These are phyloP conservation scores for Epichloe scottii DNA, from an alignment of 2,329 filamentous ascomycete genomes.

Conservation along the genomic window DNA sequence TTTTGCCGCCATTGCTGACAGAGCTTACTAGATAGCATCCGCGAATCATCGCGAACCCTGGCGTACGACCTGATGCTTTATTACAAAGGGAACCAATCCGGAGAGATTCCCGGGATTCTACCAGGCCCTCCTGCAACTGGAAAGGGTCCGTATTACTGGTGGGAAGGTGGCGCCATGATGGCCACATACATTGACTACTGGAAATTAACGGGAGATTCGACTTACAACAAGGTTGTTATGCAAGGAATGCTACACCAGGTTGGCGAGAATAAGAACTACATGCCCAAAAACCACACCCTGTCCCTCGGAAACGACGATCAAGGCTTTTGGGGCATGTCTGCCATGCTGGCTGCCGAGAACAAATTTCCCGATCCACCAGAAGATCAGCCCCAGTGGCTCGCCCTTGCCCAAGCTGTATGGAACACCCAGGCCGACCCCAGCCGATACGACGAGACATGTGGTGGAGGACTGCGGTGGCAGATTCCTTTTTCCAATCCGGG, in stretches of 20 bases:
- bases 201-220: slow-evolving; percentile 51
- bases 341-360: slow-evolving; percentile 54
- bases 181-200: slow-evolving; percentile 59
- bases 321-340: slow-evolving; percentile 56
- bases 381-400: slow-evolving; percentile 45
- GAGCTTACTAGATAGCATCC: slow-evolving; percentile 32
- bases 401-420: slow-evolving; percentile 58
- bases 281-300: slow-evolving; percentile 45
- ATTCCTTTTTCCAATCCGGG: slow-evolving; percentile 62
- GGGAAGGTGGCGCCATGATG: slow-evolving; percentile 59
- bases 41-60: slow-evolving; percentile 30
- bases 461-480: slow-evolving; percentile 66
- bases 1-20: not conserved
- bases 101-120: slow-evolving; percentile 42
- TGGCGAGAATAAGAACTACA: slow-evolving; percentile 44
- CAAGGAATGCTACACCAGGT: slow-evolving; percentile 46
- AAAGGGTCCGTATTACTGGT: slow-evolving; percentile 56
- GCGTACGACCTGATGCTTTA: slow-evolving; percentile 38
- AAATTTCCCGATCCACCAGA: slow-evolving; percentile 46
- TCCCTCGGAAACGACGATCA: slow-evolving; percentile 59
- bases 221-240: slow-evolving; percentile 47
- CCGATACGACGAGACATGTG: slow-evolving; percentile 52
- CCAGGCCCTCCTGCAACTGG: slow-evolving; percentile 37
- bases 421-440: slow-evolving; percentile 45
- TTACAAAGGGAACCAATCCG: slow-evolving; percentile 38